Evolutionary conservation across 257 asterid species (phyloP).

Genomic region (Forsythia suspensa): DNA sequence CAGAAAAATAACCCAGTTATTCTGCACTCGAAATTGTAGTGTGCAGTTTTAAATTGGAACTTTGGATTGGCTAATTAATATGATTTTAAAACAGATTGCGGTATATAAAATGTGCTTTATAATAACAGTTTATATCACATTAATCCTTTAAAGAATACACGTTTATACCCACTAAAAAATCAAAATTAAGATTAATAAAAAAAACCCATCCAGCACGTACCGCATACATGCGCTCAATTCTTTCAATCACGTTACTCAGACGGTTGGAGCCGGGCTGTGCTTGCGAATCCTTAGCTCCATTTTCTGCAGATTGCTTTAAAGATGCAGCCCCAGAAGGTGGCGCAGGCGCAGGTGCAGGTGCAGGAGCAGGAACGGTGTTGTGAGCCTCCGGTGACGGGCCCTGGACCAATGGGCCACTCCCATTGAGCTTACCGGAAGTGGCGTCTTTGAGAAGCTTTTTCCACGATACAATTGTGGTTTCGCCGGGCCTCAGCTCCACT

Average conservation of each 20-base stretch:
- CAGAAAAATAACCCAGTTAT: not conserved
- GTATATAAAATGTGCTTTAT: not conserved
- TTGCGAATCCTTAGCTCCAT: slow-evolving; percentile 46
- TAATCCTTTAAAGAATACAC: not conserved
- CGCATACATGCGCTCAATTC: slow-evolving; percentile 96
- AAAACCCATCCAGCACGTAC: slow-evolving; percentile 41
- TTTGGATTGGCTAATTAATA: not conserved
- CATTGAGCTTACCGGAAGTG: slow-evolving; percentile 40
- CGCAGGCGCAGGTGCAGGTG: slow-evolving; percentile 32
- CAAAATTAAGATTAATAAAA: not conserved
- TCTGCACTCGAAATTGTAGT: not conserved
- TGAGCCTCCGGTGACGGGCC: slow-evolving; percentile 28
- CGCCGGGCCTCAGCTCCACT: slow-evolving; percentile 87
- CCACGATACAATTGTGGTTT: slow-evolving; percentile 97
- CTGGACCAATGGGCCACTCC: slow-evolving; percentile 24
- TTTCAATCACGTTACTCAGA: slow-evolving; percentile 82
- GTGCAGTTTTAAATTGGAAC: not conserved
- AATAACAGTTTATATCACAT: not conserved
- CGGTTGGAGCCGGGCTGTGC: slow-evolving; percentile 69
- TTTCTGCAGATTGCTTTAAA: slow-evolving; percentile 42
- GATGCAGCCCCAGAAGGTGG: slow-evolving; percentile 18
- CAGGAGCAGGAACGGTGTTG: slow-evolving; percentile 34
- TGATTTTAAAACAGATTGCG: not conserved
- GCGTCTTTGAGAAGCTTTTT: slow-evolving; percentile 84
- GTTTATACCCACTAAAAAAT: not conserved